Evolutionary conservation across 2,329 filamentous ascomycete species (phyloP).

Genomic region (Fusarium armeniacum): DNA sequence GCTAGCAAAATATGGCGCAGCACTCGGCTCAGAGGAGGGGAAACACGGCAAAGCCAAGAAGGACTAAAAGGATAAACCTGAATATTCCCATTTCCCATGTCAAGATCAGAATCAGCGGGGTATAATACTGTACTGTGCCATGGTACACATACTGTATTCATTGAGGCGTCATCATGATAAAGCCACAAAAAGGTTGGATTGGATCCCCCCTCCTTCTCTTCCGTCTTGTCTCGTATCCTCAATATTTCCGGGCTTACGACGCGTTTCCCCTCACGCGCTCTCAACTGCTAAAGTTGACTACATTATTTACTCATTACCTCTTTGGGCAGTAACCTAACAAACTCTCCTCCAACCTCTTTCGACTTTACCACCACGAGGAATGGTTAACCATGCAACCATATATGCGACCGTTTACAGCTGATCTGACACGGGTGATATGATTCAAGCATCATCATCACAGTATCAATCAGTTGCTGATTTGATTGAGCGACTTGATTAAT

Average conservation of each 20-base stretch:
- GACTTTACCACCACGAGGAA: constrained; percentile 23
- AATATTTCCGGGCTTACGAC: constrained; percentile 23
- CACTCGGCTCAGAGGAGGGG: constrained; percentile 19
- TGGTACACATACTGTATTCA: not conserved
- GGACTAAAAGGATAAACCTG: constrained; percentile 9
- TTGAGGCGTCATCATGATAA: constrained; percentile 31
- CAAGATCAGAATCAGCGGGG: constrained; percentile 8
- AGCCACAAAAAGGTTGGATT: constrained; percentile 8
- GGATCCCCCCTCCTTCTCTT: not conserved
- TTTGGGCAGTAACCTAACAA: constrained; percentile 36
- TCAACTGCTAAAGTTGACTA: constrained; percentile 6
- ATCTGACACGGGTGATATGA: constrained; percentile 7
- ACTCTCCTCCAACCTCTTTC: constrained; percentile 12
- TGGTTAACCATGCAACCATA: constrained; percentile 32
- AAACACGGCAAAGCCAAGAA: constrained; percentile 1
- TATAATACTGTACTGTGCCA: not conserved
- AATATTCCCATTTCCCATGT: constrained; percentile 27
- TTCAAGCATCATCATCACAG: constrained; percentile 1
- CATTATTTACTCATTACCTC: constrained; percentile 41
- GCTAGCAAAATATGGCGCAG: constrained; percentile 2
- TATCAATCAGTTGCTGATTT: constrained; percentile 2
- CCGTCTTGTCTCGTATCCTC: constrained; percentile 9
- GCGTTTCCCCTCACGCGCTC: constrained; percentile 36
- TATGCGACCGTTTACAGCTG: constrained; percentile 32
- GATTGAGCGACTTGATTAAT: not conserved